Evolutionary conservation across 495 filamentous ascomycete genomes (phyloP).

Genomic region (Penicillium malachiteum): DNA sequence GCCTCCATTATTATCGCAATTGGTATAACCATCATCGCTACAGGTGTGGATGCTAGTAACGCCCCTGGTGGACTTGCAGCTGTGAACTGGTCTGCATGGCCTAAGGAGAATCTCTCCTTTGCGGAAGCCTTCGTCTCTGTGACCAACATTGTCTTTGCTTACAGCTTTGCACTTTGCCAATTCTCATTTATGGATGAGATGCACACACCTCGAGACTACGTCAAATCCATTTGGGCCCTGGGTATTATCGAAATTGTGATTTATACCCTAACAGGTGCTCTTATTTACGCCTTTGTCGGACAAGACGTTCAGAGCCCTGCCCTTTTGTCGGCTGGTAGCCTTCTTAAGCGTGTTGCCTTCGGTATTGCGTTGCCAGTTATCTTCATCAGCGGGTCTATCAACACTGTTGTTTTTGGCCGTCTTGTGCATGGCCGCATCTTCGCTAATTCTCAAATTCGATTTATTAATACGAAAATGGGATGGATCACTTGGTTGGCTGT

Average conservation of each 20-base stretch:
- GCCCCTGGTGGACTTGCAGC: slow-evolving; percentile 27
- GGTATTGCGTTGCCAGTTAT: slow-evolving; percentile 70
- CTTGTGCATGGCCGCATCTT: slow-evolving; percentile 59
- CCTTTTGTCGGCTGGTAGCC: slow-evolving; percentile 54
- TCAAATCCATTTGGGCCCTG: slow-evolving; percentile 57
- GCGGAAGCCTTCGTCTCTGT: slow-evolving; percentile 51
- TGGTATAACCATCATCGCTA: slow-evolving; percentile 63
- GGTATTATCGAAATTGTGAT: slow-evolving; percentile 59
- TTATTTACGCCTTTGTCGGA: slow-evolving; percentile 68
- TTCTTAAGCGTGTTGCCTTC: slow-evolving; percentile 64
- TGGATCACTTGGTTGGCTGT: slow-evolving; percentile 56
- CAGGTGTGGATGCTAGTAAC: slow-evolving; percentile 44
- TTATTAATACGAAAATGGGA: slow-evolving; percentile 53
- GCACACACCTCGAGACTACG: slow-evolving; percentile 59
- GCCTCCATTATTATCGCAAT: slow-evolving; percentile 63
- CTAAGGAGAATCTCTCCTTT: slow-evolving; percentile 26
- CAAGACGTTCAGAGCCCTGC: slow-evolving; percentile 60
- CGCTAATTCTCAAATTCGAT: slow-evolving; percentile 46
- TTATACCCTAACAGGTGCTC: slow-evolving; percentile 61
- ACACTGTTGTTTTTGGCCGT: slow-evolving; percentile 54
- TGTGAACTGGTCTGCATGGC: slow-evolving; percentile 34
- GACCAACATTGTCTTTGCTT: slow-evolving; percentile 67
- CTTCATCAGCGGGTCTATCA: slow-evolving; percentile 62
- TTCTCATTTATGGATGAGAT: slow-evolving; percentile 47
- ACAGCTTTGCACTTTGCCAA: slow-evolving; percentile 59